Evolutionary conservation across 1,284 basidiomycete species (phyloP).

Genomic region (Ustilago esculenta): DNA sequence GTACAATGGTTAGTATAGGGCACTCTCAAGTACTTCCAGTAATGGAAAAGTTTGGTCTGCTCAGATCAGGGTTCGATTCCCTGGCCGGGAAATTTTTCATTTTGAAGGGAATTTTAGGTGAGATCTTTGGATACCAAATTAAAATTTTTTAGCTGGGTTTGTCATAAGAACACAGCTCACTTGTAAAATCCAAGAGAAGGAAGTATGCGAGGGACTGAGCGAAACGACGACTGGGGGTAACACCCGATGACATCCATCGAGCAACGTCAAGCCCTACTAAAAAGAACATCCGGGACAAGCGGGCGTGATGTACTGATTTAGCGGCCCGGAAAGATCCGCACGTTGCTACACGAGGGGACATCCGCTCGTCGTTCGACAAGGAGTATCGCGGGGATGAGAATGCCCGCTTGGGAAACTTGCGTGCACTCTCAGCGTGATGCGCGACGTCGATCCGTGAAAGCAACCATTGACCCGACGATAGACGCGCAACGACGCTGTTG

Average conservation of each 20-base stretch:
- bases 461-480: too few relatives aligned
- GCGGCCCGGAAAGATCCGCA: slow-evolving; percentile 7
- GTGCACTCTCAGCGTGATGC: too few relatives aligned
- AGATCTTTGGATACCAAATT: too few relatives aligned
- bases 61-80: slow-evolving; percentile 56
- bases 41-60: not conserved
- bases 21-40: slow-evolving; percentile 12
- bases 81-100: slow-evolving; percentile 38
- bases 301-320: not conserved
- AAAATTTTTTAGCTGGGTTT: too few relatives aligned
- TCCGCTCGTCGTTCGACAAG: too few relatives aligned
- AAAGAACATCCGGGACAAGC: not conserved
- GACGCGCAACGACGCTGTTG: too few relatives aligned
- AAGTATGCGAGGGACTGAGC: too few relatives aligned
- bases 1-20: slow-evolving; percentile 34
- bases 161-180: too few relatives aligned
- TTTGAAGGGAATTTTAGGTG: not conserved
- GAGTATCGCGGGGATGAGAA: too few relatives aligned
- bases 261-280: not conserved
- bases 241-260: not conserved
- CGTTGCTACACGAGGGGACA: not conserved
- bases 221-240: too few relatives aligned
- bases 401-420: too few relatives aligned
- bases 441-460: slow-evolving; percentile 38
- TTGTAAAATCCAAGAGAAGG: too few relatives aligned